These are phyloP conservation scores for Coffea eugenioides DNA, from an alignment of 257 asterid species.

Conservation along the genomic window DNA sequence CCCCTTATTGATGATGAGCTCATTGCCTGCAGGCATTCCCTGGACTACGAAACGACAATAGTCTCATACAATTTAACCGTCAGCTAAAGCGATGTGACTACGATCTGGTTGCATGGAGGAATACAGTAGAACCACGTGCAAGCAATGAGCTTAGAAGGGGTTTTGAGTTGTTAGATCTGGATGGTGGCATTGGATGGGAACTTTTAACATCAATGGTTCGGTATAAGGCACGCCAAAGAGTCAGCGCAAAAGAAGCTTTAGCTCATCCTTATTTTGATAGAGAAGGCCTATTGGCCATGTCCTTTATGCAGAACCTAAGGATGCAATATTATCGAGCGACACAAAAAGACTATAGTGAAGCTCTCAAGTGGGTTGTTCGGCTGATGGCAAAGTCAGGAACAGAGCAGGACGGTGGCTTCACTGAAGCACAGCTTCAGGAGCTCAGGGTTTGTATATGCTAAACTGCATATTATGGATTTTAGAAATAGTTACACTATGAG, in stretches of 20 bases:
- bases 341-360: constrained; percentile 82
- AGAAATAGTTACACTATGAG: not conserved
- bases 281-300: constrained; percentile 80
- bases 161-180: constrained; percentile 79
- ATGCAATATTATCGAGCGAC: constrained; percentile 76
- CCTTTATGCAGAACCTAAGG: constrained; percentile 84
- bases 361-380: constrained; percentile 72
- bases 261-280: constrained; percentile 93
- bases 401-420: constrained; percentile 81
- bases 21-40: constrained; percentile 64
- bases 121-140: constrained; percentile 73
- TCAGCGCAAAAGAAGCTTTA: constrained; percentile 80
- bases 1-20: not conserved
- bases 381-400: constrained; percentile 96
- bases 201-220: constrained; percentile 89
- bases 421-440: constrained; percentile 90
- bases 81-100: constrained; percentile 82
- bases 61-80: constrained; percentile 85
- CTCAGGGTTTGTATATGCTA: constrained; percentile 50
- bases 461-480: not conserved
- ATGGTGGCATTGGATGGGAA: constrained; percentile 94
- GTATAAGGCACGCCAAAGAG: constrained; percentile 78
- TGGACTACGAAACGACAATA: constrained; percentile 58
- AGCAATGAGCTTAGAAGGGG: constrained; percentile 75
- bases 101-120: constrained; percentile 76